A percentile compares a stretch with the other conserved stretches of the same genome.
Evolutionary conservation across 1,139 yeast species (phyloP).

Genomic region (Hanseniaspora uvarum): DNA sequence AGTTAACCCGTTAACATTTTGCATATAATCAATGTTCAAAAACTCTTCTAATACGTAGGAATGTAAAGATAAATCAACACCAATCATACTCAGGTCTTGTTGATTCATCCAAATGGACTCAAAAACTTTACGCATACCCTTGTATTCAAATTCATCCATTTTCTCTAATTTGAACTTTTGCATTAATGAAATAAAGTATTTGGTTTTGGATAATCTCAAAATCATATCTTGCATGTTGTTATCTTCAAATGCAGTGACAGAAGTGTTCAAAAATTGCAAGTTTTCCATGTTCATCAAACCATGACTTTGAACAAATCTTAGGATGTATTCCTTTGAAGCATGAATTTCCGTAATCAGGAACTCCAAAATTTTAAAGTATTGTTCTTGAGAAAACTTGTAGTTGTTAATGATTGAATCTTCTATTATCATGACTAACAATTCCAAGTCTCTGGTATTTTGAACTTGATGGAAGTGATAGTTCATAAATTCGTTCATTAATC

Average conservation of each 20-base stretch:
- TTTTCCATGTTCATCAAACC: constrained; percentile 23
- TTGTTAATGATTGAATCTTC: constrained; percentile 34
- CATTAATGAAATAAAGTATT: constrained; percentile 8
- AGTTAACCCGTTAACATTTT: constrained; percentile 32
- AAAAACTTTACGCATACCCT: constrained; percentile 26
- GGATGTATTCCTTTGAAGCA: constrained; percentile 27
- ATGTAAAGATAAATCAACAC: constrained; percentile 28
- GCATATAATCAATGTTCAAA: constrained; percentile 44
- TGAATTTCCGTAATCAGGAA: constrained; percentile 25
- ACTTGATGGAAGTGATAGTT: constrained; percentile 29
- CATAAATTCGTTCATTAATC: constrained; percentile 23
- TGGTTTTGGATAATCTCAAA: constrained; percentile 18
- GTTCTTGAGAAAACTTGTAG: constrained; percentile 27
- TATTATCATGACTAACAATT: constrained; percentile 30
- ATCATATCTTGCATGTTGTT: constrained; percentile 24
- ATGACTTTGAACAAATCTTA: constrained; percentile 31
- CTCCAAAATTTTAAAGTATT: constrained; percentile 31
- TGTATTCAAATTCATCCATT: constrained; percentile 22
- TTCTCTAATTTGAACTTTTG: constrained; percentile 21
- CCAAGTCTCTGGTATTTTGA: constrained; percentile 25
- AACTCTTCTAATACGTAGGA: constrained; percentile 41
- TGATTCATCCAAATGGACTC: constrained; percentile 27
- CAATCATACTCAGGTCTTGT: constrained; percentile 24
- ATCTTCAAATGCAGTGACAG: constrained; percentile 20
- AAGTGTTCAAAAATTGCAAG: constrained; percentile 29